phyloP scores from a whole-genome alignment of 2,329 filamentous ascomycete genomes.

The Cytospora piceae region DNA sequence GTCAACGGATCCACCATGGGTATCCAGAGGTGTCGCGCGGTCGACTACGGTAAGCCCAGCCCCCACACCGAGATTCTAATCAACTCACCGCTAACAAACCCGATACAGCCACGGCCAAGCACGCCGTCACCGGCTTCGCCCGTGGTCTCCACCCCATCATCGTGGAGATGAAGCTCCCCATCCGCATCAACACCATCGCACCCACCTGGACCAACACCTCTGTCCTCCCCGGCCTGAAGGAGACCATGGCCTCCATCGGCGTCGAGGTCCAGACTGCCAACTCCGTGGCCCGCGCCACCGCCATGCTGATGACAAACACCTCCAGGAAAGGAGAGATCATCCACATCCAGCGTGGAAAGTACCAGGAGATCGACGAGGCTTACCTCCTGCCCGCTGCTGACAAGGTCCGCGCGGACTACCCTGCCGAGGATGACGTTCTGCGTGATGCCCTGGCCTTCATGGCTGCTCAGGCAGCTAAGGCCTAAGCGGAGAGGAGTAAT shows the following conservation, averaged over 20 bases:
- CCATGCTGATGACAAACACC: conserved; percentile 53
- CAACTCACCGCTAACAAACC: conserved; percentile 22
- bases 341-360: conserved; percentile 53
- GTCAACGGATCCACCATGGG: conserved; percentile 55
- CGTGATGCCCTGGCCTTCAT: conserved; percentile 28
- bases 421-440: conserved; percentile 43
- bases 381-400: conserved; percentile 42
- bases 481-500: not conserved
- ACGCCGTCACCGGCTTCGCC: conserved; percentile 58
- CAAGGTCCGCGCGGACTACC: conserved; percentile 39
- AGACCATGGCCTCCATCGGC: conserved; percentile 43
- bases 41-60: conserved; percentile 51
- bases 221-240: conserved; percentile 46
- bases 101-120: conserved; percentile 52
- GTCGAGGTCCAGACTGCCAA: conserved; percentile 49
- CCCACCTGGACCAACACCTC: conserved; percentile 59
- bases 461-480: conserved; percentile 11
- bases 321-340: conserved; percentile 55
- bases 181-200: conserved; percentile 60
- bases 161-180: conserved; percentile 43
- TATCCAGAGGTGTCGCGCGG: conserved; percentile 53
- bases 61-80: not conserved
- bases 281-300: conserved; percentile 53
- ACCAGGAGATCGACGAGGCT: conserved; percentile 57
- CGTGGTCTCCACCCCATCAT: conserved; percentile 50